Base-by-base conservation (phyloP, 148 eudicot species). In the Rhododendron vialii region DNA sequence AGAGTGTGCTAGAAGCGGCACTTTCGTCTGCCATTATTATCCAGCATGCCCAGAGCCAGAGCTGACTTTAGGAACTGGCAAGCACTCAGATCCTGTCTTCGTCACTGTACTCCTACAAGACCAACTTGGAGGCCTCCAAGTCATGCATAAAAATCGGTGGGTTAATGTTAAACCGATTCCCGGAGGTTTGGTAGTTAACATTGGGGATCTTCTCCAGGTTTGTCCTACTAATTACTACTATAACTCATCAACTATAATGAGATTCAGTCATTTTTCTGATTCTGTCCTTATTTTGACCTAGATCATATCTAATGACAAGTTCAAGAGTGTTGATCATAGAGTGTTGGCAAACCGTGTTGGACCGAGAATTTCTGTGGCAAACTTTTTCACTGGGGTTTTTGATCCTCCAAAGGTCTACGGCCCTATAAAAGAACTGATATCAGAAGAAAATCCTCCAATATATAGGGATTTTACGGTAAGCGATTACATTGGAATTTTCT, bases 301-400 rank as follows among this genome's bases (percentile, higher is more conserved):
- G 91, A 57, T 76, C 86, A 35, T 89, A 33, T 78, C 90, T 0
- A 92, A 92, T 80, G 90, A 83, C 71, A 84, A 71, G 41, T 71
- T 71, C 8, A 71, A 71, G 38, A 26, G 41, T 12, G 41, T 26
- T 12, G 71, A 84, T 43, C 95, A 90, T 38, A 87, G 94, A 88
- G 91, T 84, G 65, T 38, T 78, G 28, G 88, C 85, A 0, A 88
- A 87, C 20, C 15, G 1, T 1, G 50, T 73, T n/a, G 93, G 90
- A 9, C 91, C 93, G n/a, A 93, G 93, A 69, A 89, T 92, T 20
- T 92, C 91, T 0, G 71, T 87, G 43, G 88, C 90, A 2, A 86
- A 3, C 30, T 63, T 63, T 63, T 63, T n/a, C 71, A 0, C 13
- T 8, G 71, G 71, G 8, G 28, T 7, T 24, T 7, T n/a, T 24